Base-by-base conservation (phyloP, 2,329 filamentous ascomycete species). In the Biscogniauxia marginata region DNA sequence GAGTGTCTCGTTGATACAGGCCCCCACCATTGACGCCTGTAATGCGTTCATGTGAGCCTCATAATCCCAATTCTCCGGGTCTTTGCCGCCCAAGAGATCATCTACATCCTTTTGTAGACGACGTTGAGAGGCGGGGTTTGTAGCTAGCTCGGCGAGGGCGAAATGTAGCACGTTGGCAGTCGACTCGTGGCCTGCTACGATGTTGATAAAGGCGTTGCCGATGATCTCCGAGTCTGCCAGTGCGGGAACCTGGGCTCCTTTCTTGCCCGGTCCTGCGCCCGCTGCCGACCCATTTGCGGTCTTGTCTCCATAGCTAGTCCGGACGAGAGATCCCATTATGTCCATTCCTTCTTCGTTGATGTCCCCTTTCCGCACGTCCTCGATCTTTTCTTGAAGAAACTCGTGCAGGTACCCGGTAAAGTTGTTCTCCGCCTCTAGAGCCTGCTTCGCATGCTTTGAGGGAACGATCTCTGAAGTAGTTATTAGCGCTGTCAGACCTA, bases 151-250 rank as follows among this genome's bases (percentile, higher is more conserved):
- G 34, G 91, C 69, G 3, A 92, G 73, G 2, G 85, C 79, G 68
- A 90, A 92, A 73, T 93, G 87, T 43, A 92, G 77, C 3, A 84
- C 82, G 70, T 90, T 91, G 49, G 89, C 89, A 1, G 89, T 89
- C 1, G 90, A 93, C 72, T 95, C 90, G 71, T 95, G 89, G 11
- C 90, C 90, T 0, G 90, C 90, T 1, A 93, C 77, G 58, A 84
- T 78, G 72, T 86, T 84, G 64, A 87, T 77, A 60, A 87, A 88
- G 19, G 88, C 84, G 67, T 92, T 92, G 50, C 88, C 88, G 23
- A 89, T 74, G 56, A 93, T 87, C 54, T 92, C 88, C 4, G 79
- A 78, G 60, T 86, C 82, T 4, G 74, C 78, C n/a, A 88, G 71
- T 18, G 71, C 70, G 11, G 72, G 74, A 5, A 67, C 60, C 57